phyloP scores from a whole-genome alignment of 768 basidiomycete genomes.

The Hericium erinaceus region DNA sequence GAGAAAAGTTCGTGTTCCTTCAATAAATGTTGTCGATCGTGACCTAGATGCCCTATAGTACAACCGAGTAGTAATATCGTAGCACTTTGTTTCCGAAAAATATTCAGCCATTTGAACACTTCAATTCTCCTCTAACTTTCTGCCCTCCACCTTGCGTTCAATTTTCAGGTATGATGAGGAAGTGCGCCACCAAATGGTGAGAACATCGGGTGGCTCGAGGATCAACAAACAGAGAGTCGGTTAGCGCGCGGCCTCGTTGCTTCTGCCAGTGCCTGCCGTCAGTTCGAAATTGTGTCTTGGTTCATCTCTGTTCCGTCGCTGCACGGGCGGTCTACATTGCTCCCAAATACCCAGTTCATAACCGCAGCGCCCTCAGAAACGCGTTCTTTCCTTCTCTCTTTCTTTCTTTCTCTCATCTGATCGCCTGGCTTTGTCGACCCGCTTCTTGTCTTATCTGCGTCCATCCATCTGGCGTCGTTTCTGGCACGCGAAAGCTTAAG shows the following conservation, averaged over 20 bases:
- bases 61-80: too few species aligned
- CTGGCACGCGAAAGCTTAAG: neutral
- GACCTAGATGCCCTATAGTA: too few species aligned
- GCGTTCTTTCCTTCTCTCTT: constrained; percentile 1
- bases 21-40: too few species aligned
- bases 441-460: neutral
- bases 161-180: too few species aligned
- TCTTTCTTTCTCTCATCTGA: constrained; percentile 1
- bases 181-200: too few species aligned
- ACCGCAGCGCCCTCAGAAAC: constrained; percentile 1
- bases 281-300: neutral
- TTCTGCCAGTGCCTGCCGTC: neutral
- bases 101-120: too few species aligned
- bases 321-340: neutral
- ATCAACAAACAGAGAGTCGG: too few species aligned
- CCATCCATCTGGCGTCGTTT: neutral
- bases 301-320: neutral
- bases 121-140: too few species aligned
- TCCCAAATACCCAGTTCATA: neutral
- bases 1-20: too few species aligned
- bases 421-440: neutral
- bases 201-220: too few species aligned
- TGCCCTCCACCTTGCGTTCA: too few species aligned
- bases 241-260: neutral
- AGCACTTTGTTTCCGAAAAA: too few species aligned